These are phyloP conservation scores for Aphanomyces stellatus DNA, from an alignment of 352 stramenopile genomes.

Conservation along the genomic window DNA sequence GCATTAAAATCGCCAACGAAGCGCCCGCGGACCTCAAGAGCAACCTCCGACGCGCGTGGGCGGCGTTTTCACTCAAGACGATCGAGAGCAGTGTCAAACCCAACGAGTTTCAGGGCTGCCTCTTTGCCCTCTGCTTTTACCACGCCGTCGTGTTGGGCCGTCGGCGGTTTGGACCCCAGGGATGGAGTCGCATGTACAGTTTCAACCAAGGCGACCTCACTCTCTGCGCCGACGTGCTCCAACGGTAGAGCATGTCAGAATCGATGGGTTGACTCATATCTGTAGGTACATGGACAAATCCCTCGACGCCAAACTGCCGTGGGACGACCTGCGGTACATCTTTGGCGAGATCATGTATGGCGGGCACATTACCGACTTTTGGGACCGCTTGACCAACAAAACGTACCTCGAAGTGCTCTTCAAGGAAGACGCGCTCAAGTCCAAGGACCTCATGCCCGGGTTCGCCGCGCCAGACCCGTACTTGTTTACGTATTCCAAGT, in stretches of 20 bases:
- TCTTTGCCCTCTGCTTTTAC: constrained; percentile 94
- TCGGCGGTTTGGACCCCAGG: constrained; percentile 85
- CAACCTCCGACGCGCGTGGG: constrained; percentile 72
- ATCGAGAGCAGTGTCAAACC: constrained; percentile 57
- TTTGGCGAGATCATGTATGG: constrained; percentile 92
- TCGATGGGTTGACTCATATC: too few relatives aligned
- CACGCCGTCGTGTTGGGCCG: constrained; percentile 88
- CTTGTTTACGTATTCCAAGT: constrained; percentile 87
- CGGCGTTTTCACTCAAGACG: constrained; percentile 70
- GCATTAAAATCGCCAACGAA: constrained; percentile 83
- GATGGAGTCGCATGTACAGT: constrained; percentile 88
- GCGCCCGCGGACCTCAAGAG: constrained; percentile 72
- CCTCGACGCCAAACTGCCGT: constrained; percentile 33
- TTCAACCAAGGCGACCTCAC: constrained; percentile 94
- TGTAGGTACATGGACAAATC: constrained; percentile 24
- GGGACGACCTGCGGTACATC: constrained; percentile 83
- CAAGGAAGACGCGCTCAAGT: constrained; percentile 43
- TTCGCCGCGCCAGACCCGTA: constrained; percentile 76
- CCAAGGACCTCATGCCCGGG: constrained; percentile 44
- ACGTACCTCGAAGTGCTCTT: constrained; percentile 60
- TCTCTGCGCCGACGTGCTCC: constrained; percentile 82
- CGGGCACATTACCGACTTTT: constrained; percentile 77
- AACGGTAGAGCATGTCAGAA: too few relatives aligned
- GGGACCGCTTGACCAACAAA: constrained; percentile 78
- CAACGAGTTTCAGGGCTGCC: constrained; percentile 86